Percentiles rank a stretch among this genome's conserved stretches.
Conservation (phyloP, 345 rosid genomes). For the Sisymbrium irio region DNA sequence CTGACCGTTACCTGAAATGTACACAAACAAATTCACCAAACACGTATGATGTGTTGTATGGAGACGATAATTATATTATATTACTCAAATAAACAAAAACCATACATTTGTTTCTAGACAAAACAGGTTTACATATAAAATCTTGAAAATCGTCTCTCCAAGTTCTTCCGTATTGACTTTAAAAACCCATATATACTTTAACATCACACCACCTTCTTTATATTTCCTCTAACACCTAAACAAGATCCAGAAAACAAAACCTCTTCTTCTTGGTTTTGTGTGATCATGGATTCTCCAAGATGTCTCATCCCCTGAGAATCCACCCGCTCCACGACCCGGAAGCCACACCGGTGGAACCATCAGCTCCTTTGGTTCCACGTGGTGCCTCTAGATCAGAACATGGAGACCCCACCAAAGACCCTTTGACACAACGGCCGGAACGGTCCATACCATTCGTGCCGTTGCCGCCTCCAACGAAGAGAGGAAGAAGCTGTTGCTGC, state of each 20-base stretch:
- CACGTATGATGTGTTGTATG: background rate
- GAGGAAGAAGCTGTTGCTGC: conserved; percentile 55
- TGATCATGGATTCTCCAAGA: conserved; percentile 16
- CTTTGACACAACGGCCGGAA: conserved; percentile 30
- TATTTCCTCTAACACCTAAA: conserved; percentile 1
- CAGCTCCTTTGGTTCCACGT: conserved; percentile 60
- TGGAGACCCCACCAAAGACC: conserved; percentile 37
- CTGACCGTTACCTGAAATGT: conserved; percentile 1
- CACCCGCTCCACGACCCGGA: conserved; percentile 64
- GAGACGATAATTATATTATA: background rate
- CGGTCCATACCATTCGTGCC: conserved; percentile 34
- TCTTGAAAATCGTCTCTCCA: background rate
- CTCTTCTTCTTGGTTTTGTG: conserved; percentile 4
- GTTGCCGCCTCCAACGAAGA: conserved; percentile 41
- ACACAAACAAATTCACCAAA: background rate
- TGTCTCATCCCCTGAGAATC: conserved; percentile 63
- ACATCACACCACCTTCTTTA: conserved; percentile 6
- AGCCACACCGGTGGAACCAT: conserved; percentile 36
- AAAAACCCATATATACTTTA: background rate
- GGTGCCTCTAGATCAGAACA: conserved; percentile 44
- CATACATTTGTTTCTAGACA: background rate
- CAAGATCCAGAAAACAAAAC: background rate
- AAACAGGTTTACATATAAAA: background rate
- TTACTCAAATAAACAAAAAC: background rate
- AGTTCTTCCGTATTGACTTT: conserved; percentile 19